Conservation (phyloP, 495 filamentous ascomycete genomes). For the Lepidopterella palustris region DNA sequence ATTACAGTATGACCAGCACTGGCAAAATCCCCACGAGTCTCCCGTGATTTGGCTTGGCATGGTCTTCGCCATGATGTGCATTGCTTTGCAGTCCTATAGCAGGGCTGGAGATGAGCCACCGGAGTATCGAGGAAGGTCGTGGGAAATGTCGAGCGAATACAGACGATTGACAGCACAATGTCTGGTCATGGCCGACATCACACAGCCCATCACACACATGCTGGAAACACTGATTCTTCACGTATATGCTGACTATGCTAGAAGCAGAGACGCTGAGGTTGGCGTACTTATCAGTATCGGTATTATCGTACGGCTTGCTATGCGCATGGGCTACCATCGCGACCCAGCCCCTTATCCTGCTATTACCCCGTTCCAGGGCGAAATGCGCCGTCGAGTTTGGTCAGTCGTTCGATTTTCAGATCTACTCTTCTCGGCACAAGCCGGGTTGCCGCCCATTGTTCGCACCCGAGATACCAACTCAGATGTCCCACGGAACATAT, state of each 20-base stretch:
- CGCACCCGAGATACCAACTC: conserved; percentile 77
- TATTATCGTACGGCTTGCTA: conserved; percentile 75
- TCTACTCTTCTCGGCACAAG: conserved; percentile 82
- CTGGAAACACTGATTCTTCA: conserved; percentile 88
- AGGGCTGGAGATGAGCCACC: conserved; percentile 86
- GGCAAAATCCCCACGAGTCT: conserved; percentile 74
- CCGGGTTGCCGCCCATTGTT: conserved; percentile 86
- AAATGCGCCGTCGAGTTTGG: conserved; percentile 90
- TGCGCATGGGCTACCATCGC: conserved; percentile 93
- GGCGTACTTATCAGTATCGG: conserved; percentile 76
- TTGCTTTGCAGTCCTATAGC: conserved; percentile 87
- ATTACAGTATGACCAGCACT: conserved; percentile 70
- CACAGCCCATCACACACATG: conserved; percentile 74
- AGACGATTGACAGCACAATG: conserved; percentile 80
- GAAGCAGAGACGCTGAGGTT: conserved; percentile 72
- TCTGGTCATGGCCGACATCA: conserved; percentile 80
- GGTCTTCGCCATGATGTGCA: conserved; percentile 77
- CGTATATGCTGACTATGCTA: conserved; percentile 70
- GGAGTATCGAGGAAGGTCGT: conserved; percentile 52
- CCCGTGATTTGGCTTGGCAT: conserved; percentile 85
- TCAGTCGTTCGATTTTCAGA: conserved; percentile 74
- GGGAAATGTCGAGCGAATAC: conserved; percentile 69
- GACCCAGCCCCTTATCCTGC: conserved; percentile 78
- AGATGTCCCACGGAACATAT: conserved; percentile 77
- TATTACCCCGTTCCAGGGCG: conserved; percentile 80